These are phyloP conservation scores for Alternaria incomplexa DNA, from an alignment of 2,329 filamentous ascomycete species.

Conservation along the genomic window DNA sequence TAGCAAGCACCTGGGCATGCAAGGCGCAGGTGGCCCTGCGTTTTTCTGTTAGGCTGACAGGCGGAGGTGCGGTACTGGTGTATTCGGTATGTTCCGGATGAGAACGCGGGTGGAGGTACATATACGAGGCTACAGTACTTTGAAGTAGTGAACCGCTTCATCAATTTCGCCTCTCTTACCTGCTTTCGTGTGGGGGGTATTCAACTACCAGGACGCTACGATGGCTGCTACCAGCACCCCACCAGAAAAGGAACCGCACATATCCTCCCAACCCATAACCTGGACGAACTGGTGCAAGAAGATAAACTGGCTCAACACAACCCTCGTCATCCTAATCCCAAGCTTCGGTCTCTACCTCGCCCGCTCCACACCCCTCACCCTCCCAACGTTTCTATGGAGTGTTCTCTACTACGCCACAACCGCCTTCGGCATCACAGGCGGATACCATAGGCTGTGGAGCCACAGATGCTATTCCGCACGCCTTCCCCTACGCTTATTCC, in stretches of 20 bases:
- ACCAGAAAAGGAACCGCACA: constrained; percentile 19
- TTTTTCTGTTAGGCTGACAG: background rate
- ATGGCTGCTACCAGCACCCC: constrained; percentile 8
- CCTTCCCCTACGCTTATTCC: constrained; percentile 52
- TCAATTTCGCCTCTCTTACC: background rate
- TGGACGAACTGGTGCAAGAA: constrained; percentile 82
- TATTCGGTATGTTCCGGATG: constrained; percentile 8
- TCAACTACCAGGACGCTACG: background rate
- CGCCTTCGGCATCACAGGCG: constrained; percentile 64
- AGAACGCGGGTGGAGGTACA: constrained; percentile 3
- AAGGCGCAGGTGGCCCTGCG: background rate
- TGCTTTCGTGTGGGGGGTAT: background rate
- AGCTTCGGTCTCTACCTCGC: constrained; percentile 73
- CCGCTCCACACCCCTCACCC: constrained; percentile 75
- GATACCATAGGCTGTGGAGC: constrained; percentile 77
- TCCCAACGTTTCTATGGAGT: constrained; percentile 75
- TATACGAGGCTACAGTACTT: constrained; percentile 3
- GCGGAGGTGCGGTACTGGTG: background rate
- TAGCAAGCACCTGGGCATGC: background rate
- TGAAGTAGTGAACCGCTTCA: no score
- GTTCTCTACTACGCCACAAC: constrained; percentile 83
- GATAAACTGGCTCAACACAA: constrained; percentile 89
- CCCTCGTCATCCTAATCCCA: constrained; percentile 78
- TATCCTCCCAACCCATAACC: constrained; percentile 23
- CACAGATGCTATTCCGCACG: constrained; percentile 55